A percentile compares a stretch with the other conserved stretches of the same genome.
These are phyloP conservation scores for Fusarium pseudograminearum DNA, from an alignment of 2,329 filamentous ascomycete species.

Conservation along the genomic window DNA sequence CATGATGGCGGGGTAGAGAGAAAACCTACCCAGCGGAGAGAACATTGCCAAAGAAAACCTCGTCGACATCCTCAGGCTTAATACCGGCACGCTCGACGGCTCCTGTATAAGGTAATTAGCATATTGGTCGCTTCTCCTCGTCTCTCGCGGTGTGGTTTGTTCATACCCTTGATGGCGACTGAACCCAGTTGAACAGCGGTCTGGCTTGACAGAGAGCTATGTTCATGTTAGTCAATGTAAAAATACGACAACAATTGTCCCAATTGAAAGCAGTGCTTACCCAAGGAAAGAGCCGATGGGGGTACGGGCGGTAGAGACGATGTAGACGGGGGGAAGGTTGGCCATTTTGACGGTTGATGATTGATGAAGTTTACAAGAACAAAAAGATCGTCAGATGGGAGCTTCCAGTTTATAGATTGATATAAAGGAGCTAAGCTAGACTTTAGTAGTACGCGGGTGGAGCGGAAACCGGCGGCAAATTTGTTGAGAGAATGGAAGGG, in stretches of 20 bases:
- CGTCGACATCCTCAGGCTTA: constrained; percentile 90
- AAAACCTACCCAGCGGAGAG: constrained; percentile 86
- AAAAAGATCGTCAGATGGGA: constrained; percentile 22
- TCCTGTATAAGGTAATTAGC: constrained; percentile 56
- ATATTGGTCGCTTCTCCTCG: not conserved
- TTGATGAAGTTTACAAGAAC: constrained; percentile 22
- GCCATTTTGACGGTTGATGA: constrained; percentile 69
- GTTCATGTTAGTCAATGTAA: constrained; percentile 38
- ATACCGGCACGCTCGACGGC: constrained; percentile 90
- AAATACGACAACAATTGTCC: not conserved
- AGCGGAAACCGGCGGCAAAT: constrained; percentile 40
- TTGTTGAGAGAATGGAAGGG: constrained; percentile 35
- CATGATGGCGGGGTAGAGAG: constrained; percentile 20
- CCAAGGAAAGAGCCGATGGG: constrained; percentile 95
- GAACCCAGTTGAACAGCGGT: constrained; percentile 88
- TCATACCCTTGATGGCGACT: constrained; percentile 88
- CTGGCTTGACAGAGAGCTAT: constrained; percentile 87
- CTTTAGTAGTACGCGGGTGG: constrained; percentile 1
- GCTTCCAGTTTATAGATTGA: constrained; percentile 28
- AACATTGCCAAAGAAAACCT: constrained; percentile 98
- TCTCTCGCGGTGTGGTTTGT: not conserved
- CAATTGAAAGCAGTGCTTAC: constrained; percentile 60
- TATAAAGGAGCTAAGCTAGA: constrained; percentile 10
- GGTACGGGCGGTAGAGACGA: constrained; percentile 90
- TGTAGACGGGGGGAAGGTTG: constrained; percentile 89